phyloP scores from a whole-genome alignment of 495 filamentous ascomycete genomes.

The Aspergillus asperescens region DNA sequence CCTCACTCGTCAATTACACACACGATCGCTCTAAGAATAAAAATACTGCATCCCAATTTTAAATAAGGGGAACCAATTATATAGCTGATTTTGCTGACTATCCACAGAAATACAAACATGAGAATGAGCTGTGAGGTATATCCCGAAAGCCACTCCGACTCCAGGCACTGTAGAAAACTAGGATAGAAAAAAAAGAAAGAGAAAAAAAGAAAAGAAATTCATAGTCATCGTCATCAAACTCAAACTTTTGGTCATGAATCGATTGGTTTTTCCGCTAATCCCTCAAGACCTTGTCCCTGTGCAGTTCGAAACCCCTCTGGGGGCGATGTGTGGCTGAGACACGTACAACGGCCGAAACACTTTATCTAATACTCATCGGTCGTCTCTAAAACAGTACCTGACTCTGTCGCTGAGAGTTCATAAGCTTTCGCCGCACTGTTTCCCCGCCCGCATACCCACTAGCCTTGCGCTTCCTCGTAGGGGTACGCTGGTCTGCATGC shows the following conservation, averaged over 20 bases:
- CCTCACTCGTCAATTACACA: neutral
- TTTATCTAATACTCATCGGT: neutral
- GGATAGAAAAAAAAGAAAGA: neutral
- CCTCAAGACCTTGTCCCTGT: slow-evolving; percentile 1
- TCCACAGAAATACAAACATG: slow-evolving; percentile 2
- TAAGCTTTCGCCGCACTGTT: slow-evolving; percentile 44
- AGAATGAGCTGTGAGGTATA: slow-evolving; percentile 14
- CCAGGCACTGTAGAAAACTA: neutral
- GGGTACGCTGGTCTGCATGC: slow-evolving; percentile 41
- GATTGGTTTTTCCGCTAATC: slow-evolving; percentile 2
- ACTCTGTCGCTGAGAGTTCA: slow-evolving; percentile 41
- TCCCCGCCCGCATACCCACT: slow-evolving; percentile 37
- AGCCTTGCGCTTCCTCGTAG: slow-evolving; percentile 41
- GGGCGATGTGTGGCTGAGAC: neutral
- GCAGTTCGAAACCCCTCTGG: neutral
- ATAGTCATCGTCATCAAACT: slow-evolving; percentile 13
- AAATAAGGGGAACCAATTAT: neutral
- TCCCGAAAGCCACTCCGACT: slow-evolving; percentile 17
- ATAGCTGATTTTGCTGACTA: neutral
- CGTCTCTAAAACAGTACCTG: slow-evolving; percentile 35
- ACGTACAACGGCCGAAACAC: neutral
- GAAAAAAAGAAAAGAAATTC: slow-evolving; percentile 3
- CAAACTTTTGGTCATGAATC: slow-evolving; percentile 17
- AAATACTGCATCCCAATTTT: too few species aligned
- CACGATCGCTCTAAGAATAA: slow-evolving; percentile 5